Evolutionary conservation across 306 rosid species (phyloP).

Genomic region (Cicer arietinum): DNA sequence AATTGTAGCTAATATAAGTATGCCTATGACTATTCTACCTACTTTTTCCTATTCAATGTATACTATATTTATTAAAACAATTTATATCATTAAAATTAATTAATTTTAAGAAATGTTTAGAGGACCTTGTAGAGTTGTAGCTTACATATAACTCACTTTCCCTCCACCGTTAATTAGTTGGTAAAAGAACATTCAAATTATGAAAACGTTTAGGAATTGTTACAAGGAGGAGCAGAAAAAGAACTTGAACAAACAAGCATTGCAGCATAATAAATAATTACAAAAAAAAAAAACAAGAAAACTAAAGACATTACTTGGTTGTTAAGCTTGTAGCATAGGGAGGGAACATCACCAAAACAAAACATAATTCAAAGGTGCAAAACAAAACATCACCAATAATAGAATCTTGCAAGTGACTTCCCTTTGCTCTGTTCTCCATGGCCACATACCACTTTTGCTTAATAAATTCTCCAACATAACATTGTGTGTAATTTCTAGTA

Average conservation of each 20-base stretch:
- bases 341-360: background rate
- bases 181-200: background rate
- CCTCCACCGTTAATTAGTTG: background rate
- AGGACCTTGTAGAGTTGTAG: background rate
- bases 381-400: background rate
- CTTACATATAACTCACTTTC: background rate
- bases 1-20: background rate
- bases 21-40: background rate
- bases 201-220: too few species aligned
- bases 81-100: background rate
- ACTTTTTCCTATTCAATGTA: background rate
- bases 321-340: too few species aligned
- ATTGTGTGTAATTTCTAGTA: too few species aligned
- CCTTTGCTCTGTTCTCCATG: too few species aligned
- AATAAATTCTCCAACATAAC: too few species aligned
- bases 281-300: too few species aligned
- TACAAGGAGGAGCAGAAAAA: too few species aligned
- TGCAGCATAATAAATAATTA: too few species aligned
- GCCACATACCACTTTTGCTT: too few species aligned
- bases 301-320: too few species aligned
- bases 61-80: background rate
- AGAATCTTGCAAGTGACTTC: too few species aligned
- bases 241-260: too few species aligned
- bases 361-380: background rate
- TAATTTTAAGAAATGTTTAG: background rate